A percentile compares a stretch with the other conserved stretches of the same genome.
Conservation (phyloP, 2,329 filamentous ascomycete genomes). For the Venturia aucupariae region DNA sequence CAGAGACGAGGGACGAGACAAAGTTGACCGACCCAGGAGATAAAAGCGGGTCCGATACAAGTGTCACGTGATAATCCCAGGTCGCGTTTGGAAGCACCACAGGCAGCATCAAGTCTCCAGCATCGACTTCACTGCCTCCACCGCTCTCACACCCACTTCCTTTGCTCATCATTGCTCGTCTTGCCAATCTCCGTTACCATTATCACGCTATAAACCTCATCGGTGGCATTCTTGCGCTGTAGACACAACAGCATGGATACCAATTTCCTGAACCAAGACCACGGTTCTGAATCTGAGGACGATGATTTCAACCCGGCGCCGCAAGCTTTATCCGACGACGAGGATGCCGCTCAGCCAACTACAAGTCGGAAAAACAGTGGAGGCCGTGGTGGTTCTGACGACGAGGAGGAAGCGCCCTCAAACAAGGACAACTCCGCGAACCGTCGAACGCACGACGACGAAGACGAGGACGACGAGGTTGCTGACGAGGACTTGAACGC, state of each 20-base stretch:
- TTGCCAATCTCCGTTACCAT: neutral
- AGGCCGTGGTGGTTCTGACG: conserved; percentile 23
- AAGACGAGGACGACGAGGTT: conserved; percentile 25
- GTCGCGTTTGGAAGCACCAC: neutral
- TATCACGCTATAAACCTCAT: neutral
- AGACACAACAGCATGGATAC: neutral
- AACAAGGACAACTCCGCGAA: conserved; percentile 21
- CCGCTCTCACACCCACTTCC: neutral
- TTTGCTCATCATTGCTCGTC: neutral
- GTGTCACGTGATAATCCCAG: no score
- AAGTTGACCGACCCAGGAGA: neutral
- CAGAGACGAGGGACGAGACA: neutral
- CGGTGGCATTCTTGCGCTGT: neutral
- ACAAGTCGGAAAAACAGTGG: conserved; percentile 14
- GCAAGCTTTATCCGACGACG: conserved; percentile 63
- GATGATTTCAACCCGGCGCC: conserved; percentile 85
- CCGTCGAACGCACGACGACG: conserved; percentile 16
- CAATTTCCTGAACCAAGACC: neutral
- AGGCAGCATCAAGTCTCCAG: neutral
- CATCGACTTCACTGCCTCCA: neutral
- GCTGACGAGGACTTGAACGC: conserved; percentile 29
- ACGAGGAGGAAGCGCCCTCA: conserved; percentile 21
- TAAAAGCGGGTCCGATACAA: neutral
- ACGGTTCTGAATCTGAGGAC: conserved; percentile 52
- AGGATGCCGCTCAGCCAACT: conserved; percentile 34